These are phyloP conservation scores for Inga leiocalycina DNA, from an alignment of 306 rosid species.

Conservation along the genomic window DNA sequence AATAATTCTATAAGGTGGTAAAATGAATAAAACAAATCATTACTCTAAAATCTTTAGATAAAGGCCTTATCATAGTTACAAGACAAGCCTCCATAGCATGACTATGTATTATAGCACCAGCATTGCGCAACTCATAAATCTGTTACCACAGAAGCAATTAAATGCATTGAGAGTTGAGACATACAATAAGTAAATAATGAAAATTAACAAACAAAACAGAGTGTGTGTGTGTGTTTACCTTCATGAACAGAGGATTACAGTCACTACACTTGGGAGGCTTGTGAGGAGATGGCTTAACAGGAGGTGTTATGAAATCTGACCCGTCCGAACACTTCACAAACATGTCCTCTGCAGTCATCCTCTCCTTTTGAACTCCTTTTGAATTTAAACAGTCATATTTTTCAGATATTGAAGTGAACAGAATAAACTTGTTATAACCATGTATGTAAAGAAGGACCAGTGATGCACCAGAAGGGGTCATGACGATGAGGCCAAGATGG, in stretches of 20 bases:
- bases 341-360: conserved; percentile 34
- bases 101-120: conserved; percentile 75
- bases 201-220: neutral
- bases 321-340: conserved; percentile 32
- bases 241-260: neutral
- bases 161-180: neutral
- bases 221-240: neutral
- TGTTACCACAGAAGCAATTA: neutral
- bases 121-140: conserved; percentile 62
- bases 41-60: conserved; percentile 62
- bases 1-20: neutral
- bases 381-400: neutral
- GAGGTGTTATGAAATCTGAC: conserved; percentile 9
- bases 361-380: conserved; percentile 38
- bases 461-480: conserved; percentile 24
- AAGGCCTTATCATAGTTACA: conserved; percentile 61
- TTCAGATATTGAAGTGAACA: neutral
- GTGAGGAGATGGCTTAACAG: conserved; percentile 21
- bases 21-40: conserved; percentile 22
- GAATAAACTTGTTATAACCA: neutral
- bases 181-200: neutral
- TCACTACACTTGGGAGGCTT: conserved; percentile 12
- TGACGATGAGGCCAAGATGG: conserved; percentile 12
- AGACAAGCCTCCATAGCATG: conserved; percentile 71
- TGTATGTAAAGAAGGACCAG: neutral